These are phyloP conservation scores for Pseudofabraea citricarpa DNA, from an alignment of 2,329 filamentous ascomycete genomes.

Conservation along the genomic window DNA sequence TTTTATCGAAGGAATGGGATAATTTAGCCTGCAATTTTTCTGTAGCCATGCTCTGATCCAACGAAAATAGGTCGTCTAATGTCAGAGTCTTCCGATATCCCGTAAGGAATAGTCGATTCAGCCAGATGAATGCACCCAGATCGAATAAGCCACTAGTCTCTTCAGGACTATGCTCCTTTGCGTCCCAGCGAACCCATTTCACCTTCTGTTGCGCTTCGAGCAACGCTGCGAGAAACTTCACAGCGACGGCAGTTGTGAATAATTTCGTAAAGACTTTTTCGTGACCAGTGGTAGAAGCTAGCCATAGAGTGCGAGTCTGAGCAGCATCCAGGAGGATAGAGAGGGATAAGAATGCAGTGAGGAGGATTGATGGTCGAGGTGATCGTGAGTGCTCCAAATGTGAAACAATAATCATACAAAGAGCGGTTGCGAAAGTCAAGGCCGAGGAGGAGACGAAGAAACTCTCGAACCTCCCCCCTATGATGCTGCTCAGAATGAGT, in stretches of 20 bases:
- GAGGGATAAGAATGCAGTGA: not conserved
- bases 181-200: not conserved
- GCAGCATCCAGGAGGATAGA: conserved; percentile 2
- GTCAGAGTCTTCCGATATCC: not conserved
- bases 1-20: not conserved
- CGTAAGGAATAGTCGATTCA: not conserved
- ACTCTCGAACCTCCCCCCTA: not conserved
- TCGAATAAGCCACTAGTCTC: not conserved
- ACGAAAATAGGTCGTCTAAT: not conserved
- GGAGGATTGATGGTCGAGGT: not conserved
- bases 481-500: not conserved
- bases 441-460: not conserved
- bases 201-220: not conserved
- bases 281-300: not conserved
- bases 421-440: not conserved
- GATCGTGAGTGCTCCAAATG: not conserved
- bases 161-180: not conserved
- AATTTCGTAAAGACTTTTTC: not conserved
- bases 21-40: not conserved
- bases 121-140: not conserved
- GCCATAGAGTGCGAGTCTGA: not conserved
- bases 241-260: not conserved
- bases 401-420: not conserved
- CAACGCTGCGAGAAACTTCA: not conserved
- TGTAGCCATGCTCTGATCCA: not conserved